Evolutionary conservation across 495 filamentous ascomycete species (phyloP), one percentile per base, ranked within the genome.

Genomic region (Daldinia caldariorum): DNA sequence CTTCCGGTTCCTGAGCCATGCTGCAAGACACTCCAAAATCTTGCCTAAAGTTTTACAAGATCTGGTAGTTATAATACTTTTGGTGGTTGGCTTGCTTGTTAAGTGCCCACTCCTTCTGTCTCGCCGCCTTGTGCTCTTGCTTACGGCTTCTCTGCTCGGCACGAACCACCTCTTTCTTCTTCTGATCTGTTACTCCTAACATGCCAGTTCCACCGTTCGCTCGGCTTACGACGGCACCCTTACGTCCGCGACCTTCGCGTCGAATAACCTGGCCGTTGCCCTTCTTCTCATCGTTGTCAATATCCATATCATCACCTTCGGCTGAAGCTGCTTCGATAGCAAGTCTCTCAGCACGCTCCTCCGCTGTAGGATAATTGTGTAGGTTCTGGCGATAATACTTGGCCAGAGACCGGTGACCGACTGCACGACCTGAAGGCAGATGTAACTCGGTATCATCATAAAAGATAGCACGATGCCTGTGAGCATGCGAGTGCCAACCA

Each of bases 381-480:
- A 98, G 83, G 79, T 98, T 97, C 81, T 99, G 95, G 55, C 93
- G 91, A 79, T 88, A 99, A 79, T 97, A 97, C 58, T 84, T 86
- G 66, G 90, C 89, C 14, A 97, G 82, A 7, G 92, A 94, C 59
- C 95, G 88, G 77, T 98, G 96, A 45, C 95, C 95, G 38, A 93
- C 94, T n/a, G 90, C 90, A 61, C 90, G 88, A 35, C 95, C 95
- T 16, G 90, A 91, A 3, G 94, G 94, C n/a, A 99, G 87, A 76
- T 98, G 92, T 16, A 99, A 85, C 79, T 98, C 96, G 74, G 91
- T 93, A 29, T 98, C 95, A 63, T 93, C 90, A 71, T 94, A 89
- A 78, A 92, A 97, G 49, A 92, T 89, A 5, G 93, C 90, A 57
- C 87, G 85, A 41, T 84, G 83, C 61, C 86, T 86, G 66, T 89